Evolutionary conservation across 129 eudicot genomes (phyloP).

Genomic region (Saposhnikovia divaricata): DNA sequence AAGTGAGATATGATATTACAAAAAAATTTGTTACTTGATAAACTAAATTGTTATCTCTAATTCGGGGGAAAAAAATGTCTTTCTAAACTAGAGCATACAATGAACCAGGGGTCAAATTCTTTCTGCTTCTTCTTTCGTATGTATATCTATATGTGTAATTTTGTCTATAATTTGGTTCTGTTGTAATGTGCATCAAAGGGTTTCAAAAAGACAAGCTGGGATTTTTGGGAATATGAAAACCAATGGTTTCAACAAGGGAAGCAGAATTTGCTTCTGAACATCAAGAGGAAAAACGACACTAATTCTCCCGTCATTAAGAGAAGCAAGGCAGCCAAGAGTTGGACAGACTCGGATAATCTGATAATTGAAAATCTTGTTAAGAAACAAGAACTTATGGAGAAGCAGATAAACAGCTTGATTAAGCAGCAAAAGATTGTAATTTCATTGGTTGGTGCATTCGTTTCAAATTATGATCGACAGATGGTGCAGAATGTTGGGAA

Average conservation of each 20-base stretch:
- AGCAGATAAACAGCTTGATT: not conserved
- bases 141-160: not conserved
- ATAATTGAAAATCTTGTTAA: constrained; percentile 6
- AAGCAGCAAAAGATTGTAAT: constrained; percentile 8
- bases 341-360: not conserved
- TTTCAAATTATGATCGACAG: not conserved
- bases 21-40: not conserved
- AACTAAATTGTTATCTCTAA: not conserved
- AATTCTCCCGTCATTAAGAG: not conserved
- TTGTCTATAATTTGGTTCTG: not conserved
- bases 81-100: not conserved
- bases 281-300: constrained; percentile 21
- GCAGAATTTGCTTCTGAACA: constrained; percentile 19
- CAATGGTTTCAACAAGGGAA: constrained; percentile 25
- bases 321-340: not conserved
- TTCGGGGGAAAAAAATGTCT: not conserved
- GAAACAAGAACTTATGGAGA: constrained; percentile 13
- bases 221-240: constrained; percentile 23
- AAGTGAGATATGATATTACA: not conserved
- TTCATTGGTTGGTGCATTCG: constrained; percentile 7
- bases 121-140: not conserved
- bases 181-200: constrained; percentile 15
- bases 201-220: constrained; percentile 27
- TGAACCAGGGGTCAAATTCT: not conserved
- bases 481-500: not conserved